phyloP scores from a whole-genome alignment of 768 basidiomycete genomes.

The Rhodotorula paludigena region DNA sequence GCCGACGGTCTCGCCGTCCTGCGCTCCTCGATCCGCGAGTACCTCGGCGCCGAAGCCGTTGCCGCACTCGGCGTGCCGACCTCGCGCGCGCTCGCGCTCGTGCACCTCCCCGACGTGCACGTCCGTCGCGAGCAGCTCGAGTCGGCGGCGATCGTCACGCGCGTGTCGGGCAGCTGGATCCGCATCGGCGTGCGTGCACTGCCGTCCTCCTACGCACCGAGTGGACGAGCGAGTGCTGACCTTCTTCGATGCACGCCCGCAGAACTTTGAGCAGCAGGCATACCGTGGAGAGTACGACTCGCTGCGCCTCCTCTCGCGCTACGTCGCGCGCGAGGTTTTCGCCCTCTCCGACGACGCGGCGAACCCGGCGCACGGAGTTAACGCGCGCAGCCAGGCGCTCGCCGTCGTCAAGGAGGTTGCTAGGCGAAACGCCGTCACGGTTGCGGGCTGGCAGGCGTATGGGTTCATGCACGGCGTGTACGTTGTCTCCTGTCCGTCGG shows the following conservation, averaged over 20 bases:
- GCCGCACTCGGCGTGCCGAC: conserved; percentile 82
- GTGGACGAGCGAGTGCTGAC: too few relatives aligned
- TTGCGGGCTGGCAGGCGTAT: conserved; percentile 90
- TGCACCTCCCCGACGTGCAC: conserved; percentile 65
- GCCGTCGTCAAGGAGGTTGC: conserved; percentile 68
- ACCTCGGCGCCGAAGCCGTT: conserved; percentile 82
- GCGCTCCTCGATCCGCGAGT: conserved; percentile 92
- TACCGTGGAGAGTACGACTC: conserved; percentile 60
- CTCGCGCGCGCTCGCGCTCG: conserved; percentile 74
- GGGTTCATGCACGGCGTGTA: conserved; percentile 60
- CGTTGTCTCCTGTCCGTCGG: not conserved
- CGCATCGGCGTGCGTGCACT: conserved; percentile 61
- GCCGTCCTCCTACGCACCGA: too few relatives aligned
- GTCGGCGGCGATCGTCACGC: conserved; percentile 45
- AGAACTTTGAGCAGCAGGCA: conserved; percentile 46
- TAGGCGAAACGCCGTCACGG: conserved; percentile 81
- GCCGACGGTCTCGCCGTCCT: conserved; percentile 94
- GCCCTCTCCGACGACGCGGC: conserved; percentile 6
- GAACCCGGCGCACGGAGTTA: not conserved
- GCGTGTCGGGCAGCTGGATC: conserved; percentile 48
- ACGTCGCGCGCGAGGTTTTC: conserved; percentile 39
- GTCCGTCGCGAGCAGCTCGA: conserved; percentile 71
- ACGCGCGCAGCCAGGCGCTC: conserved; percentile 5
- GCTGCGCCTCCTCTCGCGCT: conserved; percentile 68
- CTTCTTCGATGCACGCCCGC: too few relatives aligned